These are phyloP conservation scores for Musa acuminata DNA, from an alignment of 176 grass and related monocot species.

Conservation along the genomic window DNA sequence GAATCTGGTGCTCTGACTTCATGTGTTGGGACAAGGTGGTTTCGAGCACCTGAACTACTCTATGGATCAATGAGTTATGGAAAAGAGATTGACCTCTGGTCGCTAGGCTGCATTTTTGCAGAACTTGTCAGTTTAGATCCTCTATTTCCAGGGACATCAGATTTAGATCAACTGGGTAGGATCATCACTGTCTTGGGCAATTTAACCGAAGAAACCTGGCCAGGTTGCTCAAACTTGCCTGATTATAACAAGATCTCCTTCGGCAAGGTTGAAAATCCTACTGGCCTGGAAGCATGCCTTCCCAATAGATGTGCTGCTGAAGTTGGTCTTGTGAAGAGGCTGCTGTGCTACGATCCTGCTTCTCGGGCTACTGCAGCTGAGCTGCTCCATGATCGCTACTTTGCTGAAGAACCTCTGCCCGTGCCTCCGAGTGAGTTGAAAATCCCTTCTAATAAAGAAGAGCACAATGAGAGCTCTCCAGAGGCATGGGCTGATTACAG, in stretches of 20 bases:
- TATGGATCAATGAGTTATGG: conserved; percentile 82
- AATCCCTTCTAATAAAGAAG: conserved; percentile 39
- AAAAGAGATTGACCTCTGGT: conserved; percentile 79
- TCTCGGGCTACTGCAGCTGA: conserved; percentile 43
- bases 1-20: conserved; percentile 61
- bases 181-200: conserved; percentile 75
- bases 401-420: conserved; percentile 59
- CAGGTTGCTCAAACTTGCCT: conserved; percentile 63
- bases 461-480: conserved; percentile 27
- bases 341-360: conserved; percentile 54
- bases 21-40: conserved; percentile 92
- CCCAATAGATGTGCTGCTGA: conserved; percentile 48
- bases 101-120: conserved; percentile 80
- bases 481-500: conserved; percentile 12
- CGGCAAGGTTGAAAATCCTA: conserved; percentile 51
- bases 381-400: conserved; percentile 55
- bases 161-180: conserved; percentile 90
- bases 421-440: conserved; percentile 41
- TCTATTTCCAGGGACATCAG: conserved; percentile 65
- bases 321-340: conserved; percentile 45
- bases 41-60: conserved; percentile 73
- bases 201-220: conserved; percentile 62
- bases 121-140: conserved; percentile 63
- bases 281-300: conserved; percentile 50
- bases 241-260: conserved; percentile 84